These are phyloP conservation scores for Lizonia empirigonia DNA, from an alignment of 2,329 filamentous ascomycete genomes.

Conservation along the genomic window DNA sequence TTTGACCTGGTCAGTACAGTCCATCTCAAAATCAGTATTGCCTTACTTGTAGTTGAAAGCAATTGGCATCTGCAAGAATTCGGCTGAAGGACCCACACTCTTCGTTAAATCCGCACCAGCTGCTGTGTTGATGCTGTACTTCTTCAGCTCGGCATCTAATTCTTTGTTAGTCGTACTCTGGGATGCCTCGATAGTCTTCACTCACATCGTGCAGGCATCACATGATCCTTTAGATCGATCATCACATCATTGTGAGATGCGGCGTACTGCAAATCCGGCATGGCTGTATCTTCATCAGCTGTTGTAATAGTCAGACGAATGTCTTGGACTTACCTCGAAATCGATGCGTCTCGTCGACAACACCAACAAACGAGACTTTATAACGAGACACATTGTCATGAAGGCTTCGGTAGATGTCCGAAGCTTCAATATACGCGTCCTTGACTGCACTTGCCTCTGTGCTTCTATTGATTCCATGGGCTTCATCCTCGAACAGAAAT, in stretches of 20 bases:
- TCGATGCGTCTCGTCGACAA: constrained; percentile 79
- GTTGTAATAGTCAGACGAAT: not conserved
- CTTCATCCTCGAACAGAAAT: constrained; percentile 52
- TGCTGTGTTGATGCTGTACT: constrained; percentile 60
- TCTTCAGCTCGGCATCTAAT: constrained; percentile 61
- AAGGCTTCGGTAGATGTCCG: constrained; percentile 65
- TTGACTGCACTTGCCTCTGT: not conserved
- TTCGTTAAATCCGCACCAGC: constrained; percentile 62
- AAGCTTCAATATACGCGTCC: constrained; percentile 26
- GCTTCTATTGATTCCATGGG: constrained; percentile 1
- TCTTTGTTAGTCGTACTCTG: not conserved
- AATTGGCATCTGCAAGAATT: constrained; percentile 74
- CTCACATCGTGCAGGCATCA: constrained; percentile 73
- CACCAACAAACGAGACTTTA: constrained; percentile 70
- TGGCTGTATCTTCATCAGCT: constrained; percentile 51
- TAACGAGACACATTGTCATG: constrained; percentile 73
- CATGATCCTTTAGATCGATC: constrained; percentile 70
- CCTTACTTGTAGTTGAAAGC: constrained; percentile 68
- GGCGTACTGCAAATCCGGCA: constrained; percentile 87
- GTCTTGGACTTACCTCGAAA: constrained; percentile 68
- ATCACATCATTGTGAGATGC: constrained; percentile 72
- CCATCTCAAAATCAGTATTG: not conserved
- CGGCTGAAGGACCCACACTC: constrained; percentile 79
- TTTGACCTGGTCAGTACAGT: constrained; percentile 36
- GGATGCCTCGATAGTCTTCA: constrained; percentile 3